A percentile compares a stretch with the other conserved stretches of the same genome.
phyloP scores from a whole-genome alignment of 2,329 filamentous ascomycete species.

The Fusarium pseudoanthophilum region DNA sequence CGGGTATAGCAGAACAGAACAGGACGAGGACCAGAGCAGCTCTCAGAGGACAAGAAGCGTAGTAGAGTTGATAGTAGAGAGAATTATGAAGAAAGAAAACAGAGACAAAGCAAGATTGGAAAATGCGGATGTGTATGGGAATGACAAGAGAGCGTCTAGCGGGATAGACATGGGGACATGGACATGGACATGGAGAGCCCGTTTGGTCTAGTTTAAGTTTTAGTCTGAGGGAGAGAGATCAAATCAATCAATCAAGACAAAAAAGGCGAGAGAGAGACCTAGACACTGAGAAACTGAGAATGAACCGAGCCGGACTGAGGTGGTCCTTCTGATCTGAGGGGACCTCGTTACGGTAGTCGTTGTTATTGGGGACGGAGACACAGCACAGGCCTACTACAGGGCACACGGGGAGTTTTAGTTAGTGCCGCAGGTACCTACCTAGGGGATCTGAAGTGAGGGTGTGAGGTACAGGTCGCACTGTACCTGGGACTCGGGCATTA shows the following conservation, averaged over 20 bases:
- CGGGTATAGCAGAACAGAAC: background rate
- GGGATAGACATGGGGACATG: slow-evolving; percentile 20
- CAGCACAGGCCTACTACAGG: slow-evolving; percentile 29
- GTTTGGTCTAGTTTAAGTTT: slow-evolving; percentile 24
- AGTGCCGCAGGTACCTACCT: slow-evolving; percentile 30
- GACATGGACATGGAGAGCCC: slow-evolving; percentile 20
- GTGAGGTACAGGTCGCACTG: slow-evolving; percentile 10
- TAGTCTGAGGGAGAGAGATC: slow-evolving; percentile 39
- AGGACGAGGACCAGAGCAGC: background rate
- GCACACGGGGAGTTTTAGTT: slow-evolving; percentile 35
- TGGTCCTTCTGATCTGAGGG: slow-evolving; percentile 35
- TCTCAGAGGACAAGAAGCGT: slow-evolving; percentile 2
- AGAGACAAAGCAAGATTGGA: slow-evolving; percentile 30
- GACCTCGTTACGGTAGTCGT: slow-evolving; percentile 33
- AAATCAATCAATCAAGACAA: slow-evolving; percentile 18
- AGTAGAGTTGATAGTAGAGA: slow-evolving; percentile 31
- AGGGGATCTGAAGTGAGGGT: background rate
- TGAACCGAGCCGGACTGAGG: slow-evolving; percentile 5
- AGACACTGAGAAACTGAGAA: background rate
- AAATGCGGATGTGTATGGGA: slow-evolving; percentile 40
- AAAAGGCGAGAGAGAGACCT: slow-evolving; percentile 7
- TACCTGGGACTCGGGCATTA: background rate
- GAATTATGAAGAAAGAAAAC: slow-evolving; percentile 37
- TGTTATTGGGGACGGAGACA: slow-evolving; percentile 33
- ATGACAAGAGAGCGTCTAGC: slow-evolving; percentile 30